A percentile compares a stretch with the other conserved stretches of the same genome.
Conservation (phyloP, 306 rosid species). For the Prunus persica region DNA sequence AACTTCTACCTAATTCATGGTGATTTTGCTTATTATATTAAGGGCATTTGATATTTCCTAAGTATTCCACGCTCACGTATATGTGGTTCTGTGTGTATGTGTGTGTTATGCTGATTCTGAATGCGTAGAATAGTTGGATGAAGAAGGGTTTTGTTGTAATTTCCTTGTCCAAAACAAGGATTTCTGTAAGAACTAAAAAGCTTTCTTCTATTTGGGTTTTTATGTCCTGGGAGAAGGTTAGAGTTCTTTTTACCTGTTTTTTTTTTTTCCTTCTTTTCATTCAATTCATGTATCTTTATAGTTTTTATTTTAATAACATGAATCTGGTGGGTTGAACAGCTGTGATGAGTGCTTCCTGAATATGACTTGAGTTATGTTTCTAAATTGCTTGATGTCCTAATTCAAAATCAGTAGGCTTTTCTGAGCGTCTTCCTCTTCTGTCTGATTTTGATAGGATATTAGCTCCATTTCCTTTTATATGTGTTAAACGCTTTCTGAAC, state of each 20-base stretch:
- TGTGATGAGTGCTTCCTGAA: background rate
- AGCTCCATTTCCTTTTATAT: background rate
- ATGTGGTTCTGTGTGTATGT: background rate
- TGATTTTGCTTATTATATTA: background rate
- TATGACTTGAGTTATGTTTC: background rate
- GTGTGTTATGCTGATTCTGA: background rate
- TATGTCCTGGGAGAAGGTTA: background rate
- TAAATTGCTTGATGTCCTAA: background rate
- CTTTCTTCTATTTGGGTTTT: background rate
- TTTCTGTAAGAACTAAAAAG: background rate
- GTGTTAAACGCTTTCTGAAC: background rate
- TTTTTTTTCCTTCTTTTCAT: background rate
- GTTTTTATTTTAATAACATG: background rate
- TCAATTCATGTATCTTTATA: background rate
- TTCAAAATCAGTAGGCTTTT: background rate
- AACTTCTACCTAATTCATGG: background rate
- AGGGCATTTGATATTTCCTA: background rate
- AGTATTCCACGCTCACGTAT: background rate
- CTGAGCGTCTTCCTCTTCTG: background rate
- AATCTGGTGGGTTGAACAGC: constrained; percentile 5
- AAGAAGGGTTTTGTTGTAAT: background rate
- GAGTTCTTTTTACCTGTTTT: background rate
- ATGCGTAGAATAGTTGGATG: background rate
- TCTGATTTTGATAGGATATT: background rate
- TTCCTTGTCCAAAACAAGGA: background rate